Conservation (phyloP, 257 asterid species). For the Knoxia roxburghii region DNA sequence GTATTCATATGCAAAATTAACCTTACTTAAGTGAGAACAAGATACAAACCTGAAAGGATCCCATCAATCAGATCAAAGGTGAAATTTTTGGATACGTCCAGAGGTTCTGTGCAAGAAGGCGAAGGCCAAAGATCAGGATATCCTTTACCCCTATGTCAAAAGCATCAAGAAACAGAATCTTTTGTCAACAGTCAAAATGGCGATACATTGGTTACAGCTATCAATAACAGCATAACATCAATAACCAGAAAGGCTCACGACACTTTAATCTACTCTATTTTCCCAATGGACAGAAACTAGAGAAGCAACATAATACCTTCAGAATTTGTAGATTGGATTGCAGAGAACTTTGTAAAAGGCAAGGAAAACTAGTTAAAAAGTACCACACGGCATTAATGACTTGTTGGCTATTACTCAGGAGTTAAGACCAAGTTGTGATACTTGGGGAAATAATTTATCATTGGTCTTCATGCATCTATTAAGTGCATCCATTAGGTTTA, state of each 20-base stretch:
- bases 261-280: not conserved
- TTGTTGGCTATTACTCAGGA: not conserved
- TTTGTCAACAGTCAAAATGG: constrained; percentile 7
- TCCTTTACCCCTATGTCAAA: constrained; percentile 71
- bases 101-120: constrained; percentile 77
- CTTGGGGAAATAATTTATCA: not conserved
- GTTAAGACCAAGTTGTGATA: not conserved
- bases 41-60: constrained; percentile 57
- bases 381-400: not conserved
- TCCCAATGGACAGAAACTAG: not conserved
- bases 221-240: constrained; percentile 3
- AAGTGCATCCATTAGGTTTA: not conserved
- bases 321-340: not conserved
- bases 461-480: not conserved
- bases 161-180: constrained; percentile 3
- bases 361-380: not conserved
- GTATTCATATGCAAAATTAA: not conserved
- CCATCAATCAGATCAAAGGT: constrained; percentile 79
- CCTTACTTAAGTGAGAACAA: not conserved
- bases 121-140: constrained; percentile 99
- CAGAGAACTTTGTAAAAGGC: not conserved
- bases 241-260: not conserved
- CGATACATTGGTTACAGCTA: not conserved
- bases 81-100: constrained; percentile 78
- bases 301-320: too few species aligned